Conservation (phyloP, 2,329 filamentous ascomycete species). For the Zalaria sp. region DNA sequence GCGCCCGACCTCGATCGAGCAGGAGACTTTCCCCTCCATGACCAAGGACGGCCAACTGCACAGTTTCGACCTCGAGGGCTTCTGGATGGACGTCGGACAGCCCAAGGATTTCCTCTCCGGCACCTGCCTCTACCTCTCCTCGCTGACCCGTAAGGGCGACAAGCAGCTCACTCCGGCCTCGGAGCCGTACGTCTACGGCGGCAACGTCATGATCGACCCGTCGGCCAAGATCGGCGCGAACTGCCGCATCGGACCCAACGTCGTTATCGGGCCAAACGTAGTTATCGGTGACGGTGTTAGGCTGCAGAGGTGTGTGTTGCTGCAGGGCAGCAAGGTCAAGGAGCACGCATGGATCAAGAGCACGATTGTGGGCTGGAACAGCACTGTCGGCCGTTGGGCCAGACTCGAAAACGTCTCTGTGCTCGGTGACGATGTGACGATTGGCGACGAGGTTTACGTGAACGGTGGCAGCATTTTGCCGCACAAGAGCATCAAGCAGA, state of each 20-base stretch:
- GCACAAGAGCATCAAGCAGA: slow-evolving; percentile 98
- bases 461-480: slow-evolving; percentile 91
- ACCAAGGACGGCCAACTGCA: slow-evolving; percentile 80
- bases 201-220: slow-evolving; percentile 90
- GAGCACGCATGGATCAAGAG: slow-evolving; percentile 99
- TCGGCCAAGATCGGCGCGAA: slow-evolving; percentile 95
- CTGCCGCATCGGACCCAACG: slow-evolving; percentile 94
- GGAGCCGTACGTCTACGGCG: slow-evolving; percentile 75
- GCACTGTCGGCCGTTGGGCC: slow-evolving; percentile 87
- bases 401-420: slow-evolving; percentile 97
- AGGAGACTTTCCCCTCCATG: slow-evolving; percentile 96
- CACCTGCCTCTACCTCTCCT: slow-evolving; percentile 91
- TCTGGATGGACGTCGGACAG: slow-evolving; percentile 99
- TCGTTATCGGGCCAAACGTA: slow-evolving; percentile 87
- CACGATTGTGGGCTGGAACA: slow-evolving; percentile 98
- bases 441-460: slow-evolving; percentile 96
- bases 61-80: slow-evolving; percentile 91
- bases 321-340: slow-evolving; percentile 86
- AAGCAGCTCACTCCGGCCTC: slow-evolving; percentile 63
- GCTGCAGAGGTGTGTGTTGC: slow-evolving; percentile 80
- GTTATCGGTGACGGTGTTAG: slow-evolving; percentile 88
- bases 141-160: slow-evolving; percentile 76
- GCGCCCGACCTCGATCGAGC: slow-evolving; percentile 92
- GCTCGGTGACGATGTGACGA: slow-evolving; percentile 90
- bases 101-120: slow-evolving; percentile 96